Conservation (phyloP, 2,329 filamentous ascomycete species). For the Aureobasidium sp. region DNA sequence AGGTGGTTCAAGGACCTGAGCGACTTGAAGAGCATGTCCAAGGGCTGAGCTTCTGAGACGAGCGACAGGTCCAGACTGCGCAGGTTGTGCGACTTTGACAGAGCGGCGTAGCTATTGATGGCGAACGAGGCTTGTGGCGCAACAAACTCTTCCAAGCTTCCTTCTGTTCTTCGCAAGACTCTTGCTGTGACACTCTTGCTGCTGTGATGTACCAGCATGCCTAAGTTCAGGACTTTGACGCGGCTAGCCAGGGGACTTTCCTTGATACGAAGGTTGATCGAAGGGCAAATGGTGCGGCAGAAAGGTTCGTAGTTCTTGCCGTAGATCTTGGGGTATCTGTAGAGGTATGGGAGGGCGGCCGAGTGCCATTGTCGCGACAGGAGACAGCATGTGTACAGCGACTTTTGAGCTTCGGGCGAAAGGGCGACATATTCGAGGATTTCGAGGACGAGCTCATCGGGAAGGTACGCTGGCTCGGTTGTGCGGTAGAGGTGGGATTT, state of each 20-base stretch:
- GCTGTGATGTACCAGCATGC: conserved; percentile 50
- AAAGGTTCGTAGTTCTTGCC: conserved; percentile 48
- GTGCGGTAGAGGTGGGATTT: conserved; percentile 1
- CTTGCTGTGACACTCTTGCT: conserved; percentile 50
- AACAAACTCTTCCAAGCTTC: conserved; percentile 44
- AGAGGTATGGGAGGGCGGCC: conserved; percentile 43
- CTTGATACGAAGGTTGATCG: conserved; percentile 39
- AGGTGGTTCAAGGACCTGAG: conserved; percentile 40
- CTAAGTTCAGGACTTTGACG: conserved; percentile 46
- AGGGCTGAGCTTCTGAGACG: conserved; percentile 42
- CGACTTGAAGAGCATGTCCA: conserved; percentile 42
- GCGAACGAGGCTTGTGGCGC: conserved; percentile 52
- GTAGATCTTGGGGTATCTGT: conserved; percentile 42
- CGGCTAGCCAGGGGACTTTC: conserved; percentile 41
- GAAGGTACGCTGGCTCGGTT: conserved; percentile 33
- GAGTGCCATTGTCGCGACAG: conserved; percentile 50
- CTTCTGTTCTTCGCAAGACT: conserved; percentile 46
- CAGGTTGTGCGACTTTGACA: conserved; percentile 47
- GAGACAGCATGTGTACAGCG: conserved; percentile 44
- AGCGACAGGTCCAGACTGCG: conserved; percentile 44
- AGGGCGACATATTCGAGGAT: conserved; percentile 38
- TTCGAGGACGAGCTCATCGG: conserved; percentile 45
- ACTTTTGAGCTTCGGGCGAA: conserved; percentile 33
- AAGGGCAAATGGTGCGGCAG: conserved; percentile 46
- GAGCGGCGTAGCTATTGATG: conserved; percentile 46